Evolutionary conservation across 805 yeast species (phyloP), one percentile per base, ranked within the genome.

Genomic region (Zygosaccharomyces gambellarensis): DNA sequence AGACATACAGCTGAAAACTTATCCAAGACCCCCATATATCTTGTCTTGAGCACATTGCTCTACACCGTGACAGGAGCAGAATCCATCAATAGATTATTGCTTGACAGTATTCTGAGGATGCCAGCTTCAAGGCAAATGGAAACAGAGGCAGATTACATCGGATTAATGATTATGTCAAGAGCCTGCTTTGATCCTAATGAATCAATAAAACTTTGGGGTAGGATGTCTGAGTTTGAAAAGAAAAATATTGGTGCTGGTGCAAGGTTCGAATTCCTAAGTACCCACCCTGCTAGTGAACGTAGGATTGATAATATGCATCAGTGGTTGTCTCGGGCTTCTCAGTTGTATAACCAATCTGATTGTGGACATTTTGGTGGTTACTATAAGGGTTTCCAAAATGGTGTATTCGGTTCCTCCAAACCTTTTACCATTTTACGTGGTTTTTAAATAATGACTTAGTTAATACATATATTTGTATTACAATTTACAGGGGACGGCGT

Each of bases 41-140:
- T 82, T 12, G 52, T 76, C 0, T 52, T 84, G 9, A 80, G 83
- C 7, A 52, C 82, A 3, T 44, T 78, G 0, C 57, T 87, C 46
- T 83, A 80, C 58, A 63, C 83, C 1, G 57, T 81, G n/a, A 77
- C 90, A 4, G 89, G 95, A 4, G 69, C 81, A 5, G 69, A 75
- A 46, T 58, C 69, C 42, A 61, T 86, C 48, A 79, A 79, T 58
- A 75, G 77, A 46, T 54, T 86, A 29, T 65, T 87, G 12, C 57
- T 77, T 23, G 75, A 75, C 25, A 75, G 89, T 0, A 63, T 81
- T 11, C 64, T 90, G 43, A 79, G 81, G 55, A 78, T 85, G 78
- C 97, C 97, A 0, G 86, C 95, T 0, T 86, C 95, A 0, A 75
- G 99, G 59, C 88, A 81, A 51, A 89, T 89, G 96, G 99, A 94